phyloP scores from a whole-genome alignment of 208 protist genomes.

The Acanthamoeba comandoni region DNA sequence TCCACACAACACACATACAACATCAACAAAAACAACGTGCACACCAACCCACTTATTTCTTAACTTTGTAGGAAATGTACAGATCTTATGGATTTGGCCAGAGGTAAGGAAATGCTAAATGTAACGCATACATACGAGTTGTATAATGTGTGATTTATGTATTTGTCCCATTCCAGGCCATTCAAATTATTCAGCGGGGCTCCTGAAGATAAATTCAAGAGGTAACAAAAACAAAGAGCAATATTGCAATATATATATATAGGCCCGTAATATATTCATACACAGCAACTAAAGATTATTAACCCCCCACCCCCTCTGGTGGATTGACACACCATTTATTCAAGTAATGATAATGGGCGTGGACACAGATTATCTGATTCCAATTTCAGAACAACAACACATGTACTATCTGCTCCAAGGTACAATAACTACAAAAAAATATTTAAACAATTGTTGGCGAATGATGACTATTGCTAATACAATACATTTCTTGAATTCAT shows the following conservation, averaged over 20 bases:
- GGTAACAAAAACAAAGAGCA: too few species aligned
- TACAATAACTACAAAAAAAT: too few species aligned
- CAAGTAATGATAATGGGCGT: slow-evolving; percentile 63
- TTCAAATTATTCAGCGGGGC: not conserved
- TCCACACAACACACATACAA: not conserved
- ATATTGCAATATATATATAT: too few species aligned
- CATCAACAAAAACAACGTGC: not conserved
- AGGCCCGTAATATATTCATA: too few species aligned
- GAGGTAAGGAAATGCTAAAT: slow-evolving; percentile 8
- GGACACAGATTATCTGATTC: slow-evolving; percentile 48
- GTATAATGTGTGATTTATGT: not conserved
- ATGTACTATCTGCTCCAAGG: slow-evolving; percentile 58
- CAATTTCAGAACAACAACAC: slow-evolving; percentile 50
- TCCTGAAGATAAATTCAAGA: too few species aligned
- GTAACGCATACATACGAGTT: not conserved
- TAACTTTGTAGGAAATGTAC: slow-evolving; percentile 35
- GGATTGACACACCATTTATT: not conserved
- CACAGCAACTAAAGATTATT: too few species aligned
- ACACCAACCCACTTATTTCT: not conserved
- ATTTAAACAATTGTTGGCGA: too few species aligned
- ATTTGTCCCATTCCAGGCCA: not conserved
- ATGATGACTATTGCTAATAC: not conserved
- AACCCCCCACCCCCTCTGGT: too few species aligned
- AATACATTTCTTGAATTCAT: not conserved
- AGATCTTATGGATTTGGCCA: slow-evolving; percentile 61